Evolutionary conservation across 345 rosid species (phyloP).

Genomic region (Brassica incana): DNA sequence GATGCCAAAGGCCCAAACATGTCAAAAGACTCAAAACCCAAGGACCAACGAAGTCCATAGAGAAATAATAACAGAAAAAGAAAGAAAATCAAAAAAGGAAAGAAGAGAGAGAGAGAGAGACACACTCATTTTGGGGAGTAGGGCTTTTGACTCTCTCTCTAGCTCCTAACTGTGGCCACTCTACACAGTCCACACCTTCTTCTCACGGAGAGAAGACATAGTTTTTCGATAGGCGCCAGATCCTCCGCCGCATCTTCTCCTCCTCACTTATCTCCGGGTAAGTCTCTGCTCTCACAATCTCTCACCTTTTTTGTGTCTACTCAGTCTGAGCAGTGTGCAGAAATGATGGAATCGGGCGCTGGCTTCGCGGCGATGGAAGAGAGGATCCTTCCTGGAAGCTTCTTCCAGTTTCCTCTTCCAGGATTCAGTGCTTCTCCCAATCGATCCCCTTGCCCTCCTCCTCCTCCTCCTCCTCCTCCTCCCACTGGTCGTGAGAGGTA

Average conservation of each 20-base stretch:
- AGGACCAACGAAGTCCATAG: background rate
- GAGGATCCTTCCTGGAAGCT: constrained; percentile 83
- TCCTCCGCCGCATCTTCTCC: constrained; percentile 30
- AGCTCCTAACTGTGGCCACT: constrained; percentile 19
- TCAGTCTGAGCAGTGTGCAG: background rate
- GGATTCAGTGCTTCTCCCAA: constrained; percentile 82
- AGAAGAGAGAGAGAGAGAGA: background rate
- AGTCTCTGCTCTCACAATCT: constrained; percentile 7
- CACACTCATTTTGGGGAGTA: background rate
- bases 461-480: background rate
- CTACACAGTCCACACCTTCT: constrained; percentile 35
- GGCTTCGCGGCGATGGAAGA: constrained; percentile 63
- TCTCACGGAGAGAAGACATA: background rate
- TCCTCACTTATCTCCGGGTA: constrained; percentile 15
- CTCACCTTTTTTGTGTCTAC: constrained; percentile 11
- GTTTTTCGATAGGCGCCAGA: constrained; percentile 34
- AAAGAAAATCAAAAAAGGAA: background rate
- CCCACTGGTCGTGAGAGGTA: constrained; percentile 85
- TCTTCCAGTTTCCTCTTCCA: constrained; percentile 79
- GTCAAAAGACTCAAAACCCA: background rate
- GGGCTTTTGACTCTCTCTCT: constrained; percentile 33
- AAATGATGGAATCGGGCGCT: constrained; percentile 35
- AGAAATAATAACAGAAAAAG: too few relatives aligned
- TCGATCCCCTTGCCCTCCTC: constrained; percentile 51
- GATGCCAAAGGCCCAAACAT: background rate